A percentile compares a stretch with the other conserved stretches of the same genome.
Conservation (phyloP, 164 flowering plant species). For the Vitis rupestris region DNA sequence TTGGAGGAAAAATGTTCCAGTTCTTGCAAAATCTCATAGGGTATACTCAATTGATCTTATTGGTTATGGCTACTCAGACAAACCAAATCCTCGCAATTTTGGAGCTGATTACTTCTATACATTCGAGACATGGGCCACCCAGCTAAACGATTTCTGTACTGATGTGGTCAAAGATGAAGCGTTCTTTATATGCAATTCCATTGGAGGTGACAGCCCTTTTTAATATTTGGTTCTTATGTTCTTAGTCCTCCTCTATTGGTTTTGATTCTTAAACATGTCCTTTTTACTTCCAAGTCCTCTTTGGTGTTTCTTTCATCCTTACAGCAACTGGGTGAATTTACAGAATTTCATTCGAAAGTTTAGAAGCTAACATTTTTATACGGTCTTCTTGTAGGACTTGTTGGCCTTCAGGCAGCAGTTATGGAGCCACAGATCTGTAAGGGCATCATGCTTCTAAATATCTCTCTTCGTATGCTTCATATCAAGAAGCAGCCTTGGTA, state of each 20-base stretch:
- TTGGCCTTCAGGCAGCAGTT: conserved; percentile 95
- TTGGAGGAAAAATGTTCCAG: conserved; percentile 89
- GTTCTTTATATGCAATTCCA: conserved; percentile 92
- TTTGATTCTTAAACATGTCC: too few species aligned
- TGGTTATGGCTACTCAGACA: conserved; percentile 97
- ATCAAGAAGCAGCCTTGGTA: conserved; percentile 89
- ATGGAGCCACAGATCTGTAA: conserved; percentile 67
- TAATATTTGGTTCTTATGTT: not conserved
- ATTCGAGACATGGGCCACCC: conserved; percentile 92
- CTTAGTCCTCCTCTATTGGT: too few species aligned
- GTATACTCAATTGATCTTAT: conserved; percentile 89
- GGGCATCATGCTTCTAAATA: conserved; percentile 78
- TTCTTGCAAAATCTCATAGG: conserved; percentile 69
- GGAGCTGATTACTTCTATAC: conserved; percentile 64
- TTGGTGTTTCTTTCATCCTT: too few species aligned
- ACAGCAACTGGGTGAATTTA: too few species aligned
- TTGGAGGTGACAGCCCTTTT: conserved; percentile 67
- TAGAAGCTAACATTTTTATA: not conserved
- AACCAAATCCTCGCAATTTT: conserved; percentile 85
- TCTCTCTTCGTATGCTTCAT: conserved; percentile 93
- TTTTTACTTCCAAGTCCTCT: too few species aligned
- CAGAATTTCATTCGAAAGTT: too few species aligned
- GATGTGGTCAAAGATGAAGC: conserved; percentile 80
- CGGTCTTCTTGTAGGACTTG: conserved; percentile 54
- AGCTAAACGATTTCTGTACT: conserved; percentile 74